Percentiles rank a stretch among this genome's conserved stretches.
These are phyloP conservation scores for Lentinula sp. DNA, from an alignment of 768 basidiomycete genomes.

Conservation along the genomic window DNA sequence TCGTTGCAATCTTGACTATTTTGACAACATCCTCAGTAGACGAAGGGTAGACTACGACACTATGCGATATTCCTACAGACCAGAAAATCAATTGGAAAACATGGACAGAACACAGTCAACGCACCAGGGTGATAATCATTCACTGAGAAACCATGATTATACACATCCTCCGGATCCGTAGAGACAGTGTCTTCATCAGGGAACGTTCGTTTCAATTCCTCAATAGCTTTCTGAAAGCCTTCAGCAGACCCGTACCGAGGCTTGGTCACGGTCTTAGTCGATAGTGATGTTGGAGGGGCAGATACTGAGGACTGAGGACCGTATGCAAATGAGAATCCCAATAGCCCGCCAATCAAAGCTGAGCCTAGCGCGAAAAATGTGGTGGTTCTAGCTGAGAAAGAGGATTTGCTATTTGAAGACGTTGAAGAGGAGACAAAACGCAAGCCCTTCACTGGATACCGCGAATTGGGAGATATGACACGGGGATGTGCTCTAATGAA, in stretches of 20 bases:
- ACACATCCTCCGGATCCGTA: constrained; percentile 46
- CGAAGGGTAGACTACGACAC: constrained; percentile 57
- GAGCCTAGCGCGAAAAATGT: background rate
- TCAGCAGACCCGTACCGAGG: constrained; percentile 41
- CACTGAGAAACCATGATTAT: constrained; percentile 47
- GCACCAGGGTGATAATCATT: constrained; percentile 45
- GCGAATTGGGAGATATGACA: background rate
- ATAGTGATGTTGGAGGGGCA: background rate
- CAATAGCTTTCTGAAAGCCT: constrained; percentile 50
- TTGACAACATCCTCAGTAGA: constrained; percentile 79
- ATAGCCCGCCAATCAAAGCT: background rate
- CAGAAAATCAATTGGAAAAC: background rate
- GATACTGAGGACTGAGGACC: background rate
- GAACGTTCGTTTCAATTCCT: constrained; percentile 39
- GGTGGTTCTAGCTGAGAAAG: background rate
- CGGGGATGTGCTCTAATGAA: background rate
- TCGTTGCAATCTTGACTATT: constrained; percentile 69
- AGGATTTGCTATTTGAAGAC: background rate
- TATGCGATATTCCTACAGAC: constrained; percentile 35
- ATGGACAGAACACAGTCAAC: background rate
- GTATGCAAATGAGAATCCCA: background rate
- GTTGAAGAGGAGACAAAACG: background rate
- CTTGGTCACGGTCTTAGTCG: background rate
- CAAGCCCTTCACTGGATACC: background rate
- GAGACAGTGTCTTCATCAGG: constrained; percentile 30